Evolutionary conservation across 2,329 filamentous ascomycete genomes (phyloP), one percentile per base, ranked within the genome.

Genomic region (Penicillium hesseltinei): DNA sequence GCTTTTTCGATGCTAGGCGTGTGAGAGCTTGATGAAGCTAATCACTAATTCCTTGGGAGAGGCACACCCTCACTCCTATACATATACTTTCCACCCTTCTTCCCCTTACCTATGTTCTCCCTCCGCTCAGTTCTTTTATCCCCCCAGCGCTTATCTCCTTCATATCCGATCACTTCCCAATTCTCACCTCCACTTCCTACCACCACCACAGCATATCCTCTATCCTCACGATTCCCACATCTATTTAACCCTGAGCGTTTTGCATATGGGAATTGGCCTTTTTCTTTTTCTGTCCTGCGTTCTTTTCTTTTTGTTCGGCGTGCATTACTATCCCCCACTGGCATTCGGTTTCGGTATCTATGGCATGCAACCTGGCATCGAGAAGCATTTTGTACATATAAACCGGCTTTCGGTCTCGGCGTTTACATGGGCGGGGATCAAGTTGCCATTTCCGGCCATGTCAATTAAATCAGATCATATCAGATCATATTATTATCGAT

Each of bases 1-100:
- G 72, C 21, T 75, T 73, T 43, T 79, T 79, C 56, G 75, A 76
- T 48, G 71, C 77, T 17, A 66, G 76, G 47, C 71, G 69, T 33
- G 68, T 72, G 33, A 65, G 70, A 46, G 66, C 64, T 19, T 73
- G 61, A 62, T 46, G 8, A 46, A 7, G 8, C 44, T 33, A 19
- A 21, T 46, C 45, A 47, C 31, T 25, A 25, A 35, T 35, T 33
- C 2, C 11, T 10, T 33, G 13, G 27, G 44, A 46, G 19, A 46
- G 8, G 4, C 31, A 35, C 31, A 35, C 3, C 4, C 23, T 23
- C 3, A 3, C 31, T 47, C 45, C 17, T 44, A 19, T 25, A 23
- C 23, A 31, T 33, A 29, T 33, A 39, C 27, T 38, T 27, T 15
- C 11, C 21, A 27, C n/a, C 36, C 6, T 42, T 8, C n/a, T 21